phyloP scores from a whole-genome alignment of 1,139 yeast genomes.

The Candida sojae region DNA sequence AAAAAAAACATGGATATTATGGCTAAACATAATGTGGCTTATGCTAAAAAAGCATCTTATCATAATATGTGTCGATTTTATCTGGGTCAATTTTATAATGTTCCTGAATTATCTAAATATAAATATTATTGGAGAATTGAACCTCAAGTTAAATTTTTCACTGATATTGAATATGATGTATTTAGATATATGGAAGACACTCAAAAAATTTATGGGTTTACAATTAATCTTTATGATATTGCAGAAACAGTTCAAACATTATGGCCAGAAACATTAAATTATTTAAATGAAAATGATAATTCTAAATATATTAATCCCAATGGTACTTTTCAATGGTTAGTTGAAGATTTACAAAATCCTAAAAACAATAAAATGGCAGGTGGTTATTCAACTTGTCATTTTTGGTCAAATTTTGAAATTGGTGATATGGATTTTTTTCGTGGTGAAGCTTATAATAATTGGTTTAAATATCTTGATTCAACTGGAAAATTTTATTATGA shows the following conservation, averaged over 20 bases:
- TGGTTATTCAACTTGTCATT: slow-evolving; percentile 84
- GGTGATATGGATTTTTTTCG: slow-evolving; percentile 82
- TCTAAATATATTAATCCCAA: slow-evolving; percentile 56
- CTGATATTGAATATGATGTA: slow-evolving; percentile 72
- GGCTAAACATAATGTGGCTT: slow-evolving; percentile 53
- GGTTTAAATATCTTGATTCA: slow-evolving; percentile 64
- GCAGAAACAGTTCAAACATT: slow-evolving; percentile 61
- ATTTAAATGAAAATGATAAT: slow-evolving; percentile 55
- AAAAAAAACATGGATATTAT: slow-evolving; percentile 39
- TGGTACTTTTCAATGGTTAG: slow-evolving; percentile 72
- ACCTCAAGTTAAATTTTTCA: slow-evolving; percentile 69
- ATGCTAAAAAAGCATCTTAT: slow-evolving; percentile 63
- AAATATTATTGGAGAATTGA: slow-evolving; percentile 80
- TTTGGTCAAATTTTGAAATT: slow-evolving; percentile 86
- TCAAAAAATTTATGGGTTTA: slow-evolving; percentile 68
- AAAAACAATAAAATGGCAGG: slow-evolving; percentile 50
- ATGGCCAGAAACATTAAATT: slow-evolving; percentile 71
- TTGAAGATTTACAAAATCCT: slow-evolving; percentile 66
- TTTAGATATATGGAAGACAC: slow-evolving; percentile 72
- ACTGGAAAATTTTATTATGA: slow-evolving; percentile 84
- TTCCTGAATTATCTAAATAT: slow-evolving; percentile 54
- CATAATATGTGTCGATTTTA: slow-evolving; percentile 73
- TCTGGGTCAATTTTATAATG: slow-evolving; percentile 61
- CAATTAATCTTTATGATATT: slow-evolving; percentile 66
- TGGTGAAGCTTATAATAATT: slow-evolving; percentile 60